Conservation (phyloP, 2,329 filamentous ascomycete species). For the Trichoderma harzianum region DNA sequence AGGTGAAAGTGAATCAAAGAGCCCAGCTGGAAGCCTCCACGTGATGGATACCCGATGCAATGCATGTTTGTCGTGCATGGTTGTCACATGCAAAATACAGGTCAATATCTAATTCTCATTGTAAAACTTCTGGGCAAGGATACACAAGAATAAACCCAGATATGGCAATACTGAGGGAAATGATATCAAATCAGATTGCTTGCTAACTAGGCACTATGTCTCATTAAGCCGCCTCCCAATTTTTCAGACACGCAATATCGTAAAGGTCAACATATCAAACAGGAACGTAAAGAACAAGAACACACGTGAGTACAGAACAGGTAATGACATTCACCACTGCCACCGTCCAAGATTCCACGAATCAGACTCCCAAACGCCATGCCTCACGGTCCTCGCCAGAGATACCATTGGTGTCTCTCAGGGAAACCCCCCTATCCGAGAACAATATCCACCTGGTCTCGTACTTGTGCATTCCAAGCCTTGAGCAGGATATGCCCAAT, state of each 20-base stretch:
- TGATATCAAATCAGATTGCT: slow-evolving; percentile 57
- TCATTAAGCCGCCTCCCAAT: neutral
- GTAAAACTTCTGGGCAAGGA: neutral
- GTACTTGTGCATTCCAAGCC: slow-evolving; percentile 40
- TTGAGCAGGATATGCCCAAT: slow-evolving; percentile 41
- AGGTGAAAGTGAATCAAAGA: neutral
- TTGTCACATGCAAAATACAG: neutral
- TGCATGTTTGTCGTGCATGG: slow-evolving; percentile 8
- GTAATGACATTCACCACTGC: neutral
- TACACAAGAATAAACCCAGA: neutral
- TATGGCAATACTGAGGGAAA: neutral
- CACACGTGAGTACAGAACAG: slow-evolving; percentile 35
- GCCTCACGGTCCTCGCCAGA: neutral
- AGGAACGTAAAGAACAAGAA: neutral
- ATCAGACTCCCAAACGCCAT: neutral
- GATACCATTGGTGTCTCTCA: slow-evolving; percentile 51
- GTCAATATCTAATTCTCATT: neutral
- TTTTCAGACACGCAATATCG: slow-evolving; percentile 70
- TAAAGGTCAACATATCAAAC: slow-evolving; percentile 34
- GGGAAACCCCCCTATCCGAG: slow-evolving; percentile 54
- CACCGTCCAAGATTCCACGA: neutral
- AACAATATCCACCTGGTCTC: slow-evolving; percentile 40
- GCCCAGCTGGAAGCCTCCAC: neutral
- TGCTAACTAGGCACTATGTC: slow-evolving; percentile 29
- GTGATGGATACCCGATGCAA: slow-evolving; percentile 5